Evolutionary conservation across 495 filamentous ascomycete genomes (phyloP), one percentile per base, ranked within the genome.

Genomic region (Neurospora sp.): DNA sequence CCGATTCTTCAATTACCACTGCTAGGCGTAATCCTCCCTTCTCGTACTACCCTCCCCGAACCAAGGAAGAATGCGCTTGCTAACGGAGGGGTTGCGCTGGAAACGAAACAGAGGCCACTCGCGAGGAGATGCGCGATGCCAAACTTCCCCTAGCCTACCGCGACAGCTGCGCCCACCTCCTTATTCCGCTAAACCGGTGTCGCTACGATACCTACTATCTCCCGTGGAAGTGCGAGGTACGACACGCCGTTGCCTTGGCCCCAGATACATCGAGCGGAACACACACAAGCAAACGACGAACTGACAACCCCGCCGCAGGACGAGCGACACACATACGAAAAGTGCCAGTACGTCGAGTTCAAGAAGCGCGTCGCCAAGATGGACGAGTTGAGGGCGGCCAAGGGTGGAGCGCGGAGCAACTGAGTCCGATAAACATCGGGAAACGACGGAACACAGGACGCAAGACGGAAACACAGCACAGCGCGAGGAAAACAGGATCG

Each of bases 291-390:
- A 12, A 70, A 71, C 65, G 9, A 71, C 20, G 20, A 53, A 42
- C 2, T 42, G 39, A 73, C 75, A 65, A 72, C 4, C 0, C 10
- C 27, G 2, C 8, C 72, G 70, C 77, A 98, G 96, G 88, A 92
- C 79, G 96, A 99, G 86, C 87, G 96, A 86, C 96, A 99, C 83
- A 90, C 88, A 78, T 99, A 99, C 85, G 96, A 99, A 80, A 98
- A 98, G 82, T 99, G 96, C 89, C 96, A 99, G 78, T 99, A 99
- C 85, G 91, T 91, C 48, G 96, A 97, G 80, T 99, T 99, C 88
- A 97, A 97, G 90, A 94, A 94, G 87, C 91, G 96, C 40, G 96
- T 99, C 72, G 92, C 92, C 72, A 98, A 96, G 90, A 99, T 99
- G 96, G 89, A 98, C 77, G 96, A 99, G 86, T 84, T 99, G 72